Base-by-base conservation (phyloP, 2,329 filamentous ascomycete species). In the Beauveria caledonica region DNA sequence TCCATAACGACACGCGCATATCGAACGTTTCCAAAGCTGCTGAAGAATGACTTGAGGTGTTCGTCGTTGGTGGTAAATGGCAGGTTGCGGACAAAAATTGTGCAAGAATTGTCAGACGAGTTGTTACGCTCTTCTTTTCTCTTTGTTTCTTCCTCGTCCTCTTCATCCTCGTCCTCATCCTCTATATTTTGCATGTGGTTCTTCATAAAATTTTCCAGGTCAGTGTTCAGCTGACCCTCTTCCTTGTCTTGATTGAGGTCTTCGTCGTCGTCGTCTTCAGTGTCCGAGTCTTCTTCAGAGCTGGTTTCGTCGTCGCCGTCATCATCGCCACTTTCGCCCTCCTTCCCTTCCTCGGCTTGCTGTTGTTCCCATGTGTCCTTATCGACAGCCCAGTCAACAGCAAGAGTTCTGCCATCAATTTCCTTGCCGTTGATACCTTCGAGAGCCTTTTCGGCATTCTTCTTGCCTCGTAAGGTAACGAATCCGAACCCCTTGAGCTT, bases 381-480 rank as follows among this genome's bases (percentile, higher is more conserved):
- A 63, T 97, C 91, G 3, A 97, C 92, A 36, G 95, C 93, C 90
- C 91, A 99, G 75, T 99, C 94, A 7, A 99, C 94, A 29, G 93
- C 94, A 63, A 99, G 74, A 9, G 87, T 88, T 68, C 94, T 84
- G 2, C 92, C 94, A 71, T 96, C 92, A 21, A 99, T 81, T 63
- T 89, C 85, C 71, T 90, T 97, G 62, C 93, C 94, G 73, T 97
- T 99, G 66, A 97, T 79, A 23, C 81, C 85, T 62, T 88, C 85
- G 61, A 99, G 80, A 2, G 94, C 94, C 71, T 86, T 91, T 73
- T 97, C 90, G 0, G 94, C 93, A 73, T 97, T 96, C 75, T 92
- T 93, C 69, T 82, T 86, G 46, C 92, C 91, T 62, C 92, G 83
- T 73, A 99, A 81, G 11, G 93, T 88, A 62, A 99, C 86, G 69